Evolutionary conservation across 495 filamentous ascomycete genomes (phyloP).

Genomic region (Aspergillus biplanus): DNA sequence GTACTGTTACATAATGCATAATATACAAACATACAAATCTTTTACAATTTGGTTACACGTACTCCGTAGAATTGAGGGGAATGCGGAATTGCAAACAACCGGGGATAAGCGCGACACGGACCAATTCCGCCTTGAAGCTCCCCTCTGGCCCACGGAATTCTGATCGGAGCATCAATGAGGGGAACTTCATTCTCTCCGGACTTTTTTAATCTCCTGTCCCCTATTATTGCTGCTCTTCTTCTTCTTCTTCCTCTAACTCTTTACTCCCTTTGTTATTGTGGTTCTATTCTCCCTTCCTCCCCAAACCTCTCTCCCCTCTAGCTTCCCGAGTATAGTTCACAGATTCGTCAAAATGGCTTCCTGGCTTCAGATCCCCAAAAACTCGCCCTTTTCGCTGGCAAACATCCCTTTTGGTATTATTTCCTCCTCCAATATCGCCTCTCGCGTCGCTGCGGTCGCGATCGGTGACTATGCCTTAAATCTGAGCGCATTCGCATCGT

Average conservation of each 20-base stretch:
- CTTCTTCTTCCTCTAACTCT: background rate
- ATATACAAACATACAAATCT: too few relatives aligned
- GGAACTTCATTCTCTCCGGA: too few relatives aligned
- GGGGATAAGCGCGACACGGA: too few relatives aligned
- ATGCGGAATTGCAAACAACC: too few relatives aligned
- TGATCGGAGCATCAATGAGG: too few relatives aligned
- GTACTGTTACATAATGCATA: too few relatives aligned
- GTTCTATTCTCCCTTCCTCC: background rate
- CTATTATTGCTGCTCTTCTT: background rate
- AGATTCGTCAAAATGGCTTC: slow-evolving; percentile 51
- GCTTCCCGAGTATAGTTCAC: background rate
- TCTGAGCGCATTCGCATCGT: slow-evolving; percentile 63
- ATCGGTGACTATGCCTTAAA: slow-evolving; percentile 81
- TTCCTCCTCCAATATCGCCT: slow-evolving; percentile 53
- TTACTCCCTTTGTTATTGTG: background rate
- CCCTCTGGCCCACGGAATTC: too few relatives aligned
- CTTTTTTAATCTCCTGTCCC: too few relatives aligned
- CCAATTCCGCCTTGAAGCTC: too few relatives aligned
- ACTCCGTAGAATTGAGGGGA: too few relatives aligned
- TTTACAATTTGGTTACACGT: too few relatives aligned
- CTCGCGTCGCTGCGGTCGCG: slow-evolving; percentile 71
- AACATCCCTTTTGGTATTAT: slow-evolving; percentile 97
- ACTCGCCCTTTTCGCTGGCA: slow-evolving; percentile 78
- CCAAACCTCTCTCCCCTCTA: background rate
- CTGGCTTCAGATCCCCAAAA: slow-evolving; percentile 67